phyloP scores from a whole-genome alignment of 2,329 filamentous ascomycete genomes.

The Fonsecaea pugnacius region DNA sequence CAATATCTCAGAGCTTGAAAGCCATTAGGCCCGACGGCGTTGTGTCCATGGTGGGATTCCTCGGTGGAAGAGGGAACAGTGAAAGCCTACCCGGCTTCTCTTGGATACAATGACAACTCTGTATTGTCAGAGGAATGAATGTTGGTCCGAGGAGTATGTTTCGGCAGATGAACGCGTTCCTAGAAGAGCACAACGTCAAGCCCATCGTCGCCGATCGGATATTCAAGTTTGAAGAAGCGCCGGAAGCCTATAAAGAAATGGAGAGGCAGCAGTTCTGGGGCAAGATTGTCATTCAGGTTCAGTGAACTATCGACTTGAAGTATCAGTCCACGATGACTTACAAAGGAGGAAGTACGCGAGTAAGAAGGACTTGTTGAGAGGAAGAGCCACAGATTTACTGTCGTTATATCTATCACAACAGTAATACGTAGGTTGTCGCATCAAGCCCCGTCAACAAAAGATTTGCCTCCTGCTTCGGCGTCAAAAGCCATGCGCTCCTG shows the following conservation, averaged over 20 bases:
- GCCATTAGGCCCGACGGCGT: constrained; percentile 54
- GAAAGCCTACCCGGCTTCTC: constrained; percentile 41
- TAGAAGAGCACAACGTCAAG: background rate
- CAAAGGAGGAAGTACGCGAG: too few species aligned
- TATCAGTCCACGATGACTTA: too few species aligned
- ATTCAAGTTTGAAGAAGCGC: constrained; percentile 57
- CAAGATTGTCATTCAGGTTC: constrained; percentile 53
- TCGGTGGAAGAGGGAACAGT: constrained; percentile 45
- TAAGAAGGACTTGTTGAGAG: too few species aligned
- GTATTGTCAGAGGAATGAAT: background rate
- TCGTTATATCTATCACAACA: background rate
- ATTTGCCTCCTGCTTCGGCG: background rate
- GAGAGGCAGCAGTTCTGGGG: constrained; percentile 60
- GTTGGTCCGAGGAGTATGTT: constrained; percentile 2
- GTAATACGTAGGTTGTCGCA: background rate
- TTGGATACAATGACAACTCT: background rate
- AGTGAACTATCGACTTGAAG: background rate
- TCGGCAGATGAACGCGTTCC: background rate
- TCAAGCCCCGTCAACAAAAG: background rate
- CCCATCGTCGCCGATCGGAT: constrained; percentile 61
- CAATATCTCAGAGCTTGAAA: constrained; percentile 60
- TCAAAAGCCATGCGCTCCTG: constrained; percentile 1
- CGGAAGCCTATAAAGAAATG: constrained; percentile 60
- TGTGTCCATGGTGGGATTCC: constrained; percentile 56
- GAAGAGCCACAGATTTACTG: background rate